Percentiles rank a stretch among this genome's conserved stretches.
These are phyloP conservation scores for Colletotrichum paranaense DNA, from an alignment of 2,329 filamentous ascomycete genomes.

Conservation along the genomic window DNA sequence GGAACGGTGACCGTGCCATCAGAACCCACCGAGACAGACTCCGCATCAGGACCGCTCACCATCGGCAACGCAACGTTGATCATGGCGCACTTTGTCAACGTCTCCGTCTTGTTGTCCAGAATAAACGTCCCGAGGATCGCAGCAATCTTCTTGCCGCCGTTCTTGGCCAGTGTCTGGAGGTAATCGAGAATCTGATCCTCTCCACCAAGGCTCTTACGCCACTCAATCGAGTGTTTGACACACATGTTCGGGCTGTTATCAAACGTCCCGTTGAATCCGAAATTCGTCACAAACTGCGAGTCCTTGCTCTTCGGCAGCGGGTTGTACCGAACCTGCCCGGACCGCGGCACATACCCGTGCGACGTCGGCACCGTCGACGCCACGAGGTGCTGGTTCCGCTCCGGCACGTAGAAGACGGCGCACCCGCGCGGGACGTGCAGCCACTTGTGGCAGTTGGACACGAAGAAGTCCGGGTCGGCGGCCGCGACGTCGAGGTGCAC, in stretches of 20 bases:
- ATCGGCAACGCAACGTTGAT: constrained; percentile 81
- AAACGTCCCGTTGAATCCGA: constrained; percentile 81
- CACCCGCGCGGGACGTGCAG: constrained; percentile 83
- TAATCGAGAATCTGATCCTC: constrained; percentile 78
- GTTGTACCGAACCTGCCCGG: constrained; percentile 42
- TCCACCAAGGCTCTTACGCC: constrained; percentile 76
- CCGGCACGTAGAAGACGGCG: constrained; percentile 83
- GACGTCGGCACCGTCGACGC: constrained; percentile 82
- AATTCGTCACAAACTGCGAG: constrained; percentile 73
- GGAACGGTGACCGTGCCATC: constrained; percentile 43
- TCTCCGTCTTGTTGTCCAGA: constrained; percentile 73
- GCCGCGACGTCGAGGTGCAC: constrained; percentile 74
- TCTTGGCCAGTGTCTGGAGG: constrained; percentile 68
- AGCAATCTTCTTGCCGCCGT: constrained; percentile 72
- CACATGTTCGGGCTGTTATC: constrained; percentile 80
- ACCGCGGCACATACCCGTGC: constrained; percentile 75
- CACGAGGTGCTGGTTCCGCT: constrained; percentile 80
- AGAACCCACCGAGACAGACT: constrained; percentile 28
- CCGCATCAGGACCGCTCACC: constrained; percentile 43
- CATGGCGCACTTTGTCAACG: constrained; percentile 75
- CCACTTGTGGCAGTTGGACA: constrained; percentile 94
- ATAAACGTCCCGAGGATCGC: constrained; percentile 75
- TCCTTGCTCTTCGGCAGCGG: constrained; percentile 60
- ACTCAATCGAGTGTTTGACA: constrained; percentile 77
- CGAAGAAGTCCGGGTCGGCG: constrained; percentile 86